phyloP scores from a whole-genome alignment of 169 alveolate genomes.

The Eimeria acervulina region DNA sequence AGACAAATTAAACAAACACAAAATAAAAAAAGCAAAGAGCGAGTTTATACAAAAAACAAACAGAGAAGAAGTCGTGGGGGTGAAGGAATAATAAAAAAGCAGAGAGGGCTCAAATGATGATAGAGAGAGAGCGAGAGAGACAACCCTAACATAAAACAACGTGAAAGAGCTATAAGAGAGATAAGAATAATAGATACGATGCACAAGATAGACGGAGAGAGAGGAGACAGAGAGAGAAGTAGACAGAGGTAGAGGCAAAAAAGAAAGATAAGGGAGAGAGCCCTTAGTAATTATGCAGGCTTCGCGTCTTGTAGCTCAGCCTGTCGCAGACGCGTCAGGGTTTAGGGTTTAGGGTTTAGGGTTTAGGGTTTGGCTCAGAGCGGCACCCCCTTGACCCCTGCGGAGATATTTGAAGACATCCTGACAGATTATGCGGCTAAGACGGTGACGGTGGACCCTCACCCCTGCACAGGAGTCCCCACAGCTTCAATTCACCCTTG shows the following conservation, averaged over 20 bases:
- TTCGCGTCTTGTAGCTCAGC: not conserved
- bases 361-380: slow-evolving; percentile 81
- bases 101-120: too few species aligned
- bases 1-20: too few species aligned
- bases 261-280: not conserved
- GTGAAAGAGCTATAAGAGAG: too few species aligned
- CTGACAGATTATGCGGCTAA: slow-evolving; percentile 95
- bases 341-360: slow-evolving; percentile 57
- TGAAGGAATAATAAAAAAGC: too few species aligned
- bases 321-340: not conserved
- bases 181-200: too few species aligned
- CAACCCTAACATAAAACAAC: too few species aligned
- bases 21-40: too few species aligned
- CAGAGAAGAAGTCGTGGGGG: too few species aligned
- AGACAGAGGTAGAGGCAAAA: not conserved
- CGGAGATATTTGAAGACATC: slow-evolving; percentile 96
- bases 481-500: slow-evolving; percentile 96
- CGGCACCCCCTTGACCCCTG: slow-evolving; percentile 91
- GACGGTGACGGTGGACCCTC: slow-evolving; percentile 96
- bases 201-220: not conserved
- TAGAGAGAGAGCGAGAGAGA: too few species aligned
- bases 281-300: not conserved
- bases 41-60: too few species aligned
- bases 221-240: not conserved
- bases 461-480: slow-evolving; percentile 92